A percentile compares a stretch with the other conserved stretches of the same genome.
Conservation (phyloP, 176 grass and related monocot species). For the Carex kokanica region DNA sequence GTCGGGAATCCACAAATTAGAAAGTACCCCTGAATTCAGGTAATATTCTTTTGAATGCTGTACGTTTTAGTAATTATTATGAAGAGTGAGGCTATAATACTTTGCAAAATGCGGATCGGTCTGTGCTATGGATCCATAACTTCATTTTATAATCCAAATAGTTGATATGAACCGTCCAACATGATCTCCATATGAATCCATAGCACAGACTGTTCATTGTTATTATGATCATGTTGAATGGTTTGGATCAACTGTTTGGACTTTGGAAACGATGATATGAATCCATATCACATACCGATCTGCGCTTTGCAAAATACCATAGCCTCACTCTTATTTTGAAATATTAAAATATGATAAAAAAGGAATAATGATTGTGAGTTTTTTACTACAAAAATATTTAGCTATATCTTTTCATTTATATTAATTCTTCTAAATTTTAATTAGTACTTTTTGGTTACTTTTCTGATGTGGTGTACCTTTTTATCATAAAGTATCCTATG, state of each 20-base stretch:
- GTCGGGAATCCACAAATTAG: conserved; percentile 10
- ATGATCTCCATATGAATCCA: too few species aligned
- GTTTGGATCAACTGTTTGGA: too few species aligned
- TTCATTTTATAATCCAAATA: too few species aligned
- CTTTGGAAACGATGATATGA: too few species aligned
- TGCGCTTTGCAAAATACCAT: too few species aligned
- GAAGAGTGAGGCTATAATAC: too few species aligned
- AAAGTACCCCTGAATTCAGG: conserved; percentile 33
- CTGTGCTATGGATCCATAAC: too few species aligned
- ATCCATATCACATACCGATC: too few species aligned
- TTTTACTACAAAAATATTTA: neutral
- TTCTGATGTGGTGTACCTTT: neutral
- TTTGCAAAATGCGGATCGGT: too few species aligned
- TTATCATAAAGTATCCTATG: neutral
- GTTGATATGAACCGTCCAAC: too few species aligned
- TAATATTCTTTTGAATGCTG: neutral
- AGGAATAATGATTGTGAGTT: neutral
- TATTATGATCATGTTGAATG: too few species aligned
- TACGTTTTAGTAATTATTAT: neutral
- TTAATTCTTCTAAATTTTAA: neutral
- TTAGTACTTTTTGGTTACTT: neutral
- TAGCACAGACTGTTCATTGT: too few species aligned
- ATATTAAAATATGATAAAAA: neutral
- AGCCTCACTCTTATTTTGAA: neutral
- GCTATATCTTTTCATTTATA: neutral